phyloP scores from a whole-genome alignment of 768 basidiomycete species.

The Termitomyces sp. region DNA sequence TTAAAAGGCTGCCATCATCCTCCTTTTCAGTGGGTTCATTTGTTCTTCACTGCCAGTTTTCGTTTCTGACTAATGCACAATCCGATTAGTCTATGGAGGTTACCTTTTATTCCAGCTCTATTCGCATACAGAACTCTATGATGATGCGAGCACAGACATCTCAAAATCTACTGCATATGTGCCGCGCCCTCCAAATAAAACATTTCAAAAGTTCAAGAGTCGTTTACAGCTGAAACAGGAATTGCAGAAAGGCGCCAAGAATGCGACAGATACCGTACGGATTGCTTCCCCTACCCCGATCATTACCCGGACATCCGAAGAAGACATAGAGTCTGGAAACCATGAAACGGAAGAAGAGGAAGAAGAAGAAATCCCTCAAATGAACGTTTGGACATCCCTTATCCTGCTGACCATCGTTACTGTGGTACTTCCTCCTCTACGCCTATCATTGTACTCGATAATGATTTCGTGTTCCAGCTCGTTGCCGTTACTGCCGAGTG shows the following conservation, averaged over 20 bases:
- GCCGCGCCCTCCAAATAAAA: not conserved
- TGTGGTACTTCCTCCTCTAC: slow-evolving; percentile 32
- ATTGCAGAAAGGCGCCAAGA: slow-evolving; percentile 18
- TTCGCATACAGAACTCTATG: slow-evolving; percentile 68
- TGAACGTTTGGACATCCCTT: slow-evolving; percentile 51
- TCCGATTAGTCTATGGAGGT: slow-evolving; percentile 58
- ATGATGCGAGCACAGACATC: slow-evolving; percentile 35
- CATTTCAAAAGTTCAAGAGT: not conserved
- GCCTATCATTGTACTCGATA: not conserved
- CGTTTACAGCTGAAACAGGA: not conserved
- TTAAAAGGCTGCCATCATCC: slow-evolving; percentile 62
- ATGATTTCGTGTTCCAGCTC: slow-evolving; percentile 36
- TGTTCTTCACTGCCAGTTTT: slow-evolving; percentile 9
- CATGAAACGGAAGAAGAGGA: slow-evolving; percentile 20
- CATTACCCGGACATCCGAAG: not conserved
- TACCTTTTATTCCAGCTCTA: slow-evolving; percentile 78
- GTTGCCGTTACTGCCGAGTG: slow-evolving; percentile 62
- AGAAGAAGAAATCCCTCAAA: slow-evolving; percentile 42
- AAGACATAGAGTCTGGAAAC: slow-evolving; percentile 3
- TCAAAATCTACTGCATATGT: slow-evolving; percentile 29
- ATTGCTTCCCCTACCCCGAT: not conserved
- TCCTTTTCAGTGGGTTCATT: slow-evolving; percentile 57
- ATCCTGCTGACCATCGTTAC: slow-evolving; percentile 54
- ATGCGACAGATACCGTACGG: not conserved
- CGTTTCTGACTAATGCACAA: slow-evolving; percentile 28